phyloP scores from a whole-genome alignment of 75 land plant genomes.

The Picea sitchensis region DNA sequence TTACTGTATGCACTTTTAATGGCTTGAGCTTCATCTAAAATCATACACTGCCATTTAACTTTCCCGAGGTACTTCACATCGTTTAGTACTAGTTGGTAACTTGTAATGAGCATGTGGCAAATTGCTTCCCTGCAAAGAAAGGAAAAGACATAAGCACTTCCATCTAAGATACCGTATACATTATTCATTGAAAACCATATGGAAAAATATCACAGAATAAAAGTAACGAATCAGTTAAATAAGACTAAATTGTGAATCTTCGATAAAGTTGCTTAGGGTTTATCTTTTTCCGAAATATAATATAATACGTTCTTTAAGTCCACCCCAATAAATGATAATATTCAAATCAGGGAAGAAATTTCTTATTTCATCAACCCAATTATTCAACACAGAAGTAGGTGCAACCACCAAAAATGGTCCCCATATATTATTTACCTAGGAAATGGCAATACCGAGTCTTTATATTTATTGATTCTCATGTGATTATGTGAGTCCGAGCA shows the following conservation, averaged over 20 bases:
- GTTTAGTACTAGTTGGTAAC: conserved; percentile 78
- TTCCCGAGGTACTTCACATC: conserved; percentile 89
- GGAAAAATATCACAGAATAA: no score
- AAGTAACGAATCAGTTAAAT: no score
- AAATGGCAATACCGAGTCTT: not conserved
- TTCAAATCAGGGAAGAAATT: conserved; percentile 95
- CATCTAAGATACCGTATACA: no score
- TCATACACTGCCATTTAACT: conserved; percentile 99
- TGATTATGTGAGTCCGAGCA: no score
- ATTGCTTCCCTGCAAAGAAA: conserved; percentile 64
- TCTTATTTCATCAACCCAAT: conserved; percentile 95
- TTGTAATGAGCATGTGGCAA: conserved; percentile 93
- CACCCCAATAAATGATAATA: conserved; percentile 94
- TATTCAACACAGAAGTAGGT: conserved; percentile 93
- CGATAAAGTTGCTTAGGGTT: conserved; percentile 45
- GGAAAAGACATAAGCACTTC: no score
- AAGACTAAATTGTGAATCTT: conserved; percentile 46
- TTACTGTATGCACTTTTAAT: conserved; percentile 94
- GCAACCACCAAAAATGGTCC: conserved; percentile 98
- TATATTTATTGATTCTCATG: no score
- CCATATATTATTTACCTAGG: conserved; percentile 97
- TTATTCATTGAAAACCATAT: no score
- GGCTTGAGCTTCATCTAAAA: conserved; percentile 98
- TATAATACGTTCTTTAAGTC: conserved; percentile 45
- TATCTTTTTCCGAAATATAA: conserved; percentile 91